Evolutionary conservation across 106 monocot species (phyloP).

Genomic region (Dioscorea dumetorum): DNA sequence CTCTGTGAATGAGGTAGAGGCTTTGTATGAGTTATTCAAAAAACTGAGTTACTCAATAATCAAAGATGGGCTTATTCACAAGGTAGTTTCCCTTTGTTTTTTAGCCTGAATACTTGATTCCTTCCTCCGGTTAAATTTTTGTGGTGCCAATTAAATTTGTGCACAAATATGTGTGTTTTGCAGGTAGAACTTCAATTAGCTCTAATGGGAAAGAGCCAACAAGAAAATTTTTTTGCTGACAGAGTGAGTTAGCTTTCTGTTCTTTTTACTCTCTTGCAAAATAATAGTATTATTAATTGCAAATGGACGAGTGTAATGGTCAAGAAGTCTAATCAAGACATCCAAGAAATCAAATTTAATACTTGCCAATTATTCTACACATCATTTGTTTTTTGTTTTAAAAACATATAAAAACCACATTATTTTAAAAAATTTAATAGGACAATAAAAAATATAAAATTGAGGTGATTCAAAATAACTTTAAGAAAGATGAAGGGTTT

Average conservation of each 20-base stretch:
- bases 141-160: not conserved
- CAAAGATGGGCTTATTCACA: conserved; percentile 55
- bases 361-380: too few species aligned
- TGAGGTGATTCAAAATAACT: too few species aligned
- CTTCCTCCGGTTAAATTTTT: not conserved
- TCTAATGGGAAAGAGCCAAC: conserved; percentile 68
- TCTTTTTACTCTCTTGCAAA: not conserved
- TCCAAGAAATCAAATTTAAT: too few species aligned
- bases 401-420: too few species aligned
- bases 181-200: conserved; percentile 92
- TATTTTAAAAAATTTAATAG: too few species aligned
- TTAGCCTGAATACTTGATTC: not conserved
- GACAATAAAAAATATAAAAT: too few species aligned
- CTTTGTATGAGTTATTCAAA: conserved; percentile 43
- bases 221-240: conserved; percentile 69
- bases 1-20: conserved; percentile 44
- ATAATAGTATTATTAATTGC: too few species aligned
- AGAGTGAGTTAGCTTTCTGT: conserved; percentile 35
- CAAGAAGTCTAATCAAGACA: too few species aligned
- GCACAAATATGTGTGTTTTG: conserved; percentile 3
- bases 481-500: too few species aligned
- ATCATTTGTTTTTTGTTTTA: too few species aligned
- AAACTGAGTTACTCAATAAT: conserved; percentile 35
- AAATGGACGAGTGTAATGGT: too few species aligned
- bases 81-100: conserved; percentile 17